Evolutionary conservation across 2,329 filamentous ascomycete genomes (phyloP).

Genomic region (Thermoascus crustaceus): DNA sequence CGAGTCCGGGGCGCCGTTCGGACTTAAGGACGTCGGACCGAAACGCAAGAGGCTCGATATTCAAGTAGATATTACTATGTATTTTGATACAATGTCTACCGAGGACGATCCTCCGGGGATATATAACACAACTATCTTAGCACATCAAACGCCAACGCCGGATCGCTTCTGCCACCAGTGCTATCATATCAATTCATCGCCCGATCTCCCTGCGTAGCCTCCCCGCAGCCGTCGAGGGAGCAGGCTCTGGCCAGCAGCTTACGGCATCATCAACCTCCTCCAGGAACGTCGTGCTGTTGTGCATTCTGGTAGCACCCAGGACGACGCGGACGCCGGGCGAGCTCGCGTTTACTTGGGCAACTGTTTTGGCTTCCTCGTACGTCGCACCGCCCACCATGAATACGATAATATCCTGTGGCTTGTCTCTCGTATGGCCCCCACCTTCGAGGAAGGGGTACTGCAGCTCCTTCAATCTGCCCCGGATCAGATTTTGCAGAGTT

Average conservation of each 20-base stretch:
- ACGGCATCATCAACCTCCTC: slow-evolving; percentile 90
- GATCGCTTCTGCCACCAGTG: slow-evolving; percentile 2
- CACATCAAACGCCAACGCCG: slow-evolving; percentile 8
- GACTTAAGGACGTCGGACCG: too few relatives aligned
- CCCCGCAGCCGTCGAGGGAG: slow-evolving; percentile 51
- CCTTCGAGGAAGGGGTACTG: slow-evolving; percentile 93
- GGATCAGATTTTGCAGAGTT: slow-evolving; percentile 87
- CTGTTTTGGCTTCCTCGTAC: slow-evolving; percentile 94
- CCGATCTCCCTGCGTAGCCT: slow-evolving; percentile 56
- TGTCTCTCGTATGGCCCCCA: slow-evolving; percentile 77
- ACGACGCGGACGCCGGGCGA: slow-evolving; percentile 84
- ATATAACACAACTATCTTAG: too few relatives aligned
- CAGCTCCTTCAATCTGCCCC: slow-evolving; percentile 75
- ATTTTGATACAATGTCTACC: too few relatives aligned
- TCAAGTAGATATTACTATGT: too few relatives aligned
- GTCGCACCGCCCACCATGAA: slow-evolving; percentile 92
- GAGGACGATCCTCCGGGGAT: too few relatives aligned
- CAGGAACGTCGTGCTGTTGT: slow-evolving; percentile 80
- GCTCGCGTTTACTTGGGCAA: slow-evolving; percentile 88
- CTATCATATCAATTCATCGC: slow-evolving; percentile 26
- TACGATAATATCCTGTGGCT: slow-evolving; percentile 91
- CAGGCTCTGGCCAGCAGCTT: slow-evolving; percentile 69
- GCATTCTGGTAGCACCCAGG: slow-evolving; percentile 76
- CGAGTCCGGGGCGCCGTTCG: not conserved
- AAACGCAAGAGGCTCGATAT: too few relatives aligned